These are phyloP conservation scores for Boechera divaricarpa DNA, from an alignment of 345 rosid species.

Conservation along the genomic window DNA sequence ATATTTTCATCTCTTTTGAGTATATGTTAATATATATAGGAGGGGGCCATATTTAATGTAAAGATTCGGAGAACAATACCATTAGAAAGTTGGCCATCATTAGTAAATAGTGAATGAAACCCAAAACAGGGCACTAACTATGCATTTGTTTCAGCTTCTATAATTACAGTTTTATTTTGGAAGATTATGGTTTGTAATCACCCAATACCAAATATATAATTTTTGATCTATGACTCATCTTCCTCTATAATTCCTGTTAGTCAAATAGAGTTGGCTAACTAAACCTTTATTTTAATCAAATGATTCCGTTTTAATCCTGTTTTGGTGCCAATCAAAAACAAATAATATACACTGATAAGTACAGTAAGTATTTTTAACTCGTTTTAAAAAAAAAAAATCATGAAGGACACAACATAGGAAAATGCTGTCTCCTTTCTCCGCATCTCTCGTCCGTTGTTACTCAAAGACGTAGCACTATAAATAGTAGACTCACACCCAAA, in stretches of 20 bases:
- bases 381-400: neutral
- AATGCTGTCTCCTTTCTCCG: constrained; percentile 39
- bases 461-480: constrained; percentile 43
- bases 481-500: constrained; percentile 29
- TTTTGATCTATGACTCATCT: constrained; percentile 40
- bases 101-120: constrained; percentile 44
- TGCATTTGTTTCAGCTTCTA: constrained; percentile 36
- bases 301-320: constrained; percentile 2
- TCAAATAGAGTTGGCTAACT: constrained; percentile 51
- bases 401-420: neutral
- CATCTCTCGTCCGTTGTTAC: constrained; percentile 21
- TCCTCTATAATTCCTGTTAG: constrained; percentile 33
- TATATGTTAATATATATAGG: neutral
- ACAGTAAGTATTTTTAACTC: neutral
- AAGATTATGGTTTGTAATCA: constrained; percentile 36
- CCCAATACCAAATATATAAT: constrained; percentile 1
- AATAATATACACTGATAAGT: neutral
- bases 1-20: neutral
- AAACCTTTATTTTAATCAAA: constrained; percentile 32
- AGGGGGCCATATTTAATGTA: constrained; percentile 34
- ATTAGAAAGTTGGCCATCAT: constrained; percentile 42
- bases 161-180: constrained; percentile 29
- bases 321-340: constrained; percentile 10
- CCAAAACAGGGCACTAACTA: constrained; percentile 45
- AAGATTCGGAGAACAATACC: constrained; percentile 42